These are phyloP conservation scores for Volvox africanus DNA, from an alignment of 139 green algal genomes.

Conservation along the genomic window DNA sequence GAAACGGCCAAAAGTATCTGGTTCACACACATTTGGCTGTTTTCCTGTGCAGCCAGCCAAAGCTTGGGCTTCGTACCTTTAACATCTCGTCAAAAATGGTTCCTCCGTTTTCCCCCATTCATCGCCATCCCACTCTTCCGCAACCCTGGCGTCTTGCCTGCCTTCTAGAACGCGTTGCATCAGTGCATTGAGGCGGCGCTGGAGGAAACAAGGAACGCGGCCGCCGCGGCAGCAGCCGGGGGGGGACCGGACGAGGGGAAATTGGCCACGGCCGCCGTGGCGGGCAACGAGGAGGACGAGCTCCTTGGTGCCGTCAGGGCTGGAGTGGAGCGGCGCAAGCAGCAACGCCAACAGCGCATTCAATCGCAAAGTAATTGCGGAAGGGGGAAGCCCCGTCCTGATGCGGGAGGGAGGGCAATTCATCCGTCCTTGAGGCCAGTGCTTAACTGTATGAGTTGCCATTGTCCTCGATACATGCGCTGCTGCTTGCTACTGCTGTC, in stretches of 20 bases:
- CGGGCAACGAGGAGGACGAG: not conserved
- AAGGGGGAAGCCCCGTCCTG: too few species aligned
- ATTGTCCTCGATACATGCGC: too few species aligned
- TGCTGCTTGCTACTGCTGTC: too few species aligned
- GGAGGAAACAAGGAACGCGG: slow-evolving; percentile 33
- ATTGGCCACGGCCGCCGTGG: not conserved
- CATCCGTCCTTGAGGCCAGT: too few species aligned
- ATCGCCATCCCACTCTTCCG: not conserved
- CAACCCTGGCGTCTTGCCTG: not conserved
- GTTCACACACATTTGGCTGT: too few species aligned
- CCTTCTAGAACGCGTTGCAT: slow-evolving; percentile 21
- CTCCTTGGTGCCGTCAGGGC: slow-evolving; percentile 12
- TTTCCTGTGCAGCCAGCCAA: too few species aligned
- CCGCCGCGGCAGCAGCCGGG: not conserved
- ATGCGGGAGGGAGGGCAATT: too few species aligned
- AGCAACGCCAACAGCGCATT: not conserved
- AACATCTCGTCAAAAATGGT: too few species aligned
- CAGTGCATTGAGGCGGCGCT: slow-evolving; percentile 34
- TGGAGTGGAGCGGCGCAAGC: slow-evolving; percentile 12
- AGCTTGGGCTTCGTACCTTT: too few species aligned
- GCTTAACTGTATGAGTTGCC: too few species aligned
- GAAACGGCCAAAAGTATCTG: too few species aligned
- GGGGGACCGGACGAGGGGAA: not conserved
- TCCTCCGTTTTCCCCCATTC: not conserved
- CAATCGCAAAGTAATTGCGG: not conserved